Percentiles rank a stretch among this genome's conserved stretches.
These are phyloP conservation scores for Globisporangium spiculum DNA, from an alignment of 352 stramenopile genomes.

Conservation along the genomic window DNA sequence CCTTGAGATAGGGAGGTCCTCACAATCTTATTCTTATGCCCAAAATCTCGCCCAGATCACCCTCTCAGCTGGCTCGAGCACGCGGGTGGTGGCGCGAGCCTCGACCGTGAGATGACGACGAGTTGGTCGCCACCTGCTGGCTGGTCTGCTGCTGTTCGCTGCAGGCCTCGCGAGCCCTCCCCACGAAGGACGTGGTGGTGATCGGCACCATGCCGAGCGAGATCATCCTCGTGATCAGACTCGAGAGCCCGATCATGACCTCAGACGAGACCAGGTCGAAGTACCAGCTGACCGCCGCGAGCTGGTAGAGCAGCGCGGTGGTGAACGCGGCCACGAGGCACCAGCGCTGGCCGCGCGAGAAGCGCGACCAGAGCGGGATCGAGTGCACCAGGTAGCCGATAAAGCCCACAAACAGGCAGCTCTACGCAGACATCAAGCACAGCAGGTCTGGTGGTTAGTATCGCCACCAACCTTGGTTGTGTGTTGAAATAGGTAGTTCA, in stretches of 20 bases:
- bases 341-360: constrained; percentile 52
- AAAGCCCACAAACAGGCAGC: constrained; percentile 61
- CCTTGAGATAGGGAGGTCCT: not conserved
- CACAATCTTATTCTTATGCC: not conserved
- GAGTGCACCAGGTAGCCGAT: constrained; percentile 54
- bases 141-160: constrained; percentile 19
- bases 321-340: constrained; percentile 46
- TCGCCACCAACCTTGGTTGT: not conserved
- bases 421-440: constrained; percentile 20
- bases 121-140: not conserved
- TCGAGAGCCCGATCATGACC: constrained; percentile 55
- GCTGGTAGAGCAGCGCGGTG: constrained; percentile 43
- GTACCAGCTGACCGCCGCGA: constrained; percentile 43
- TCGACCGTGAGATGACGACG: not conserved
- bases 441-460: not conserved
- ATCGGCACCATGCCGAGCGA: constrained; percentile 72
- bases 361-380: constrained; percentile 52
- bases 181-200: constrained; percentile 65
- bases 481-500: constrained; percentile 11
- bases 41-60: not conserved
- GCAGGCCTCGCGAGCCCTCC: constrained; percentile 31
- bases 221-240: constrained; percentile 65
- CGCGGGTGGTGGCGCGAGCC: constrained; percentile 16
- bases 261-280: constrained; percentile 36
- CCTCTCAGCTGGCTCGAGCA: constrained; percentile 28